Percentiles rank a stretch among this genome's conserved stretches.
phyloP scores from a whole-genome alignment of 2,329 filamentous ascomycete genomes.

The Cladosporium oxysporum region DNA sequence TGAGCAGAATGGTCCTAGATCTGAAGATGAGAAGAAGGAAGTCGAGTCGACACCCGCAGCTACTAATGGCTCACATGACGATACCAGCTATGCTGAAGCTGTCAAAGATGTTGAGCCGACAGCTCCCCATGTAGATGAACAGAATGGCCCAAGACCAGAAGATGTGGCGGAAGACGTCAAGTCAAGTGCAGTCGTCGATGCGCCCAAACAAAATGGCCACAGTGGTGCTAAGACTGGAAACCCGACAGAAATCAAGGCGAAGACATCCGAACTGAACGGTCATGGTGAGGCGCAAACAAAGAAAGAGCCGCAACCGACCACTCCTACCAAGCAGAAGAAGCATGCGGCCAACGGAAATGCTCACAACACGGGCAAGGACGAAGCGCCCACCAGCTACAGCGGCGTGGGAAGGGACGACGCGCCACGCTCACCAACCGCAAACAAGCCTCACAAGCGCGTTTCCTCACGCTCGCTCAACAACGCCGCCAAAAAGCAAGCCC shows the following conservation, averaged over 20 bases:
- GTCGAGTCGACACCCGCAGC: background rate
- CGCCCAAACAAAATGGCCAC: conserved; percentile 23
- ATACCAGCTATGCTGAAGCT: conserved; percentile 17
- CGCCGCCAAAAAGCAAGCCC: conserved; percentile 23
- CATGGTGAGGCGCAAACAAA: background rate
- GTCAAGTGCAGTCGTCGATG: conserved; percentile 21
- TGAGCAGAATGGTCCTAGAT: conserved; percentile 25
- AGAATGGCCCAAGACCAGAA: conserved; percentile 27
- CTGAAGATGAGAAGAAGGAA: background rate
- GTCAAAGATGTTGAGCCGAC: conserved; percentile 12
- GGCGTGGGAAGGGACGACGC: conserved; percentile 34
- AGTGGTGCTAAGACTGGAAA: conserved; percentile 7
- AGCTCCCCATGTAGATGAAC: conserved; percentile 22
- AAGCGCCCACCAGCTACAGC: conserved; percentile 27
- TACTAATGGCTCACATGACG: background rate
- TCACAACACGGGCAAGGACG: conserved; percentile 20
- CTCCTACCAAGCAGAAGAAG: background rate
- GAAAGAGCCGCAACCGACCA: background rate
- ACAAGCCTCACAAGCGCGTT: conserved; percentile 33
- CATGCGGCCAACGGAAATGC: conserved; percentile 14
- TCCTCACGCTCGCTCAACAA: conserved; percentile 30
- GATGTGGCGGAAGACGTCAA: conserved; percentile 28
- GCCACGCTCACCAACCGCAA: conserved; percentile 28
- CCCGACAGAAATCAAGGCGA: background rate
- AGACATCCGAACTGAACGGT: background rate